Percentiles rank a stretch among this genome's conserved stretches.
These are phyloP conservation scores for Colletotrichum acutatum DNA, from an alignment of 2,329 filamentous ascomycete genomes.

Conservation along the genomic window DNA sequence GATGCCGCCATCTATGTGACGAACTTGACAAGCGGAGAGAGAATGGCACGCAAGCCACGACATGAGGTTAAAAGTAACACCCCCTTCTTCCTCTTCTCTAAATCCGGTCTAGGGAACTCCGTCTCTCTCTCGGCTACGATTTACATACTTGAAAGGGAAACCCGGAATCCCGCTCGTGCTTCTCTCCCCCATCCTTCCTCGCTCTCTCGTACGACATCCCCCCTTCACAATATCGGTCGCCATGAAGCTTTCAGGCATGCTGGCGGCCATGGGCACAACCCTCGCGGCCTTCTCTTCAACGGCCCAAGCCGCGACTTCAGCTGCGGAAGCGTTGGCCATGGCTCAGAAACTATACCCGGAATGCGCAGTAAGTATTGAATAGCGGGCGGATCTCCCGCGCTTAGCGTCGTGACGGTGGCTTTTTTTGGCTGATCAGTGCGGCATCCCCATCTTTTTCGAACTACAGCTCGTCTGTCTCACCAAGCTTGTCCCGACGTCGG, in stretches of 20 bases:
- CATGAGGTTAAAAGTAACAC: too few species aligned
- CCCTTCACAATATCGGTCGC: background rate
- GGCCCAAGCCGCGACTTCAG: background rate
- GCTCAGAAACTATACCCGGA: constrained; percentile 32
- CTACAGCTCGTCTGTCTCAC: constrained; percentile 36
- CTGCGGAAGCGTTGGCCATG: constrained; percentile 11
- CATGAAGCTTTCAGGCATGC: constrained; percentile 9
- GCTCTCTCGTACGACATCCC: too few species aligned
- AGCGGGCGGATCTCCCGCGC: constrained; percentile 1
- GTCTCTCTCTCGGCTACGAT: too few species aligned
- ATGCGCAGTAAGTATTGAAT: constrained; percentile 34
- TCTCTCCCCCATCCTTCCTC: too few species aligned
- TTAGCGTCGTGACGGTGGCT: background rate
- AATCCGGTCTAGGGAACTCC: too few species aligned
- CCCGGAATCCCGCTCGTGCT: background rate
- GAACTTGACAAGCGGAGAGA: too few species aligned
- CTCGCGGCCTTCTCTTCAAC: background rate
- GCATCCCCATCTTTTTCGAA: constrained; percentile 14
- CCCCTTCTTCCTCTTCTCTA: too few species aligned
- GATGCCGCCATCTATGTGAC: too few species aligned
- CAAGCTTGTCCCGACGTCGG: constrained; percentile 14
- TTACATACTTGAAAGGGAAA: background rate
- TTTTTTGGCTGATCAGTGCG: background rate
- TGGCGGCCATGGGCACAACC: background rate
- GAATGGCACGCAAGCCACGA: too few species aligned